Evolutionary conservation across 2,329 filamentous ascomycete species (phyloP).

Genomic region (Dendrostoma leiphaemia): DNA sequence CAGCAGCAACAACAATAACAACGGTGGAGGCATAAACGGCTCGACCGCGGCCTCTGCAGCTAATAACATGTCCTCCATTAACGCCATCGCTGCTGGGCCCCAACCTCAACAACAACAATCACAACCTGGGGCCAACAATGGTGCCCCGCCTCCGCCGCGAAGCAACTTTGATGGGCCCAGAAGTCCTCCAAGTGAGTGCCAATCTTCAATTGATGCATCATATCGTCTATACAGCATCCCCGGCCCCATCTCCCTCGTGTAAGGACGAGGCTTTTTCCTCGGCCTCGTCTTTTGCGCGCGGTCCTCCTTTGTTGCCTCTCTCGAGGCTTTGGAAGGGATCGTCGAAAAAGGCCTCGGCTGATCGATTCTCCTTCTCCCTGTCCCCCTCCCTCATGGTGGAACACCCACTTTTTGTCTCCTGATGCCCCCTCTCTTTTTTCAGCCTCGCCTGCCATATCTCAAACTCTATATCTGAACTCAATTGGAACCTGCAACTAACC

Average conservation of each 20-base stretch:
- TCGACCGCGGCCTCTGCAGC: constrained; percentile 5
- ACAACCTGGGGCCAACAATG: no score
- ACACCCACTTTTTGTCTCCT: not conserved
- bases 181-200: constrained; percentile 60
- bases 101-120: no score
- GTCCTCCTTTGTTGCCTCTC: no score
- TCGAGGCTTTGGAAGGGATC: not conserved
- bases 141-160: not conserved
- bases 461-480: not conserved
- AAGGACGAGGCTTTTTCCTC: no score
- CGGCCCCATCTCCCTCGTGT: no score
- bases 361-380: no score
- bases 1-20: not conserved
- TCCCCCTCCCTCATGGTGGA: constrained; percentile 2
- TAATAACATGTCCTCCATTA: constrained; percentile 31
- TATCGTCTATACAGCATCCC: no score
- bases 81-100: constrained; percentile 16
- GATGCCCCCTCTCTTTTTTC: not conserved
- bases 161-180: constrained; percentile 54
- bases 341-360: not conserved
- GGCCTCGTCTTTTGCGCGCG: no score
- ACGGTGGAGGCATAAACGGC: constrained; percentile 2
- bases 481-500: constrained; percentile 12
- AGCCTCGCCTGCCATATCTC: not conserved
- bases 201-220: constrained; percentile 6